Percentiles rank a stretch among this genome's conserved stretches.
Conservation (phyloP, 2,329 filamentous ascomycete species). For the Aspergillus tamarii region DNA sequence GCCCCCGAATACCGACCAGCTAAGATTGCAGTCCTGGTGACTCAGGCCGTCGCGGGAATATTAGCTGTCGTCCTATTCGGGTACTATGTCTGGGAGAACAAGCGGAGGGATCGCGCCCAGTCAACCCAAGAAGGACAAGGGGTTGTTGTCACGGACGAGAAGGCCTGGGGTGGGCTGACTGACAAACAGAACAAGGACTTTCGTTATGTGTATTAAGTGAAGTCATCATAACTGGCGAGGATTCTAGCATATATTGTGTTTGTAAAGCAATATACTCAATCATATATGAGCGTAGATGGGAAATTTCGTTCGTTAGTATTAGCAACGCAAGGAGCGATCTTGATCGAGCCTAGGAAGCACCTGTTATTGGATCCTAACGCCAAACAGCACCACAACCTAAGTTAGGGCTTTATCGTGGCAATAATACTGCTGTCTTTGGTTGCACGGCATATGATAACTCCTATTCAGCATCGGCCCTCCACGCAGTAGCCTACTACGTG, state of each 20-base stretch:
- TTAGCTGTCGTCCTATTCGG: slow-evolving; percentile 32
- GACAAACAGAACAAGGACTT: slow-evolving; percentile 39
- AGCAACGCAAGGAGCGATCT: background rate
- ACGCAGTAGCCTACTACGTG: too few species aligned
- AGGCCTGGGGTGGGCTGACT: slow-evolving; percentile 36
- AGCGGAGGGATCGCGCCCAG: slow-evolving; percentile 25
- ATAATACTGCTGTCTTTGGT: too few species aligned
- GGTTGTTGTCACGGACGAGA: slow-evolving; percentile 24
- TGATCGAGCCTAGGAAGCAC: background rate
- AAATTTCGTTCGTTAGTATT: background rate
- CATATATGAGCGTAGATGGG: background rate
- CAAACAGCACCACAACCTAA: too few species aligned
- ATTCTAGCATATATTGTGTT: background rate
- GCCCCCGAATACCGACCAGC: slow-evolving; percentile 48
- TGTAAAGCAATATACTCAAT: background rate
- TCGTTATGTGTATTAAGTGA: slow-evolving; percentile 37
- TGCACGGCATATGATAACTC: too few species aligned
- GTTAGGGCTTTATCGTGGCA: too few species aligned
- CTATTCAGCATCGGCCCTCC: too few species aligned
- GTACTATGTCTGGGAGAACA: slow-evolving; percentile 38
- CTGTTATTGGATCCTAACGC: too few species aligned
- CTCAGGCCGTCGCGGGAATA: slow-evolving; percentile 35
- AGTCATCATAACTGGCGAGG: background rate
- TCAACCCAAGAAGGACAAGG: slow-evolving; percentile 18
- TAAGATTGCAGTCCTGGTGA: slow-evolving; percentile 46